Evolutionary conservation across 1,139 yeast genomes (phyloP), one percentile per base, ranked within the genome.

Genomic region (Nakaseomyces bracarensis): DNA sequence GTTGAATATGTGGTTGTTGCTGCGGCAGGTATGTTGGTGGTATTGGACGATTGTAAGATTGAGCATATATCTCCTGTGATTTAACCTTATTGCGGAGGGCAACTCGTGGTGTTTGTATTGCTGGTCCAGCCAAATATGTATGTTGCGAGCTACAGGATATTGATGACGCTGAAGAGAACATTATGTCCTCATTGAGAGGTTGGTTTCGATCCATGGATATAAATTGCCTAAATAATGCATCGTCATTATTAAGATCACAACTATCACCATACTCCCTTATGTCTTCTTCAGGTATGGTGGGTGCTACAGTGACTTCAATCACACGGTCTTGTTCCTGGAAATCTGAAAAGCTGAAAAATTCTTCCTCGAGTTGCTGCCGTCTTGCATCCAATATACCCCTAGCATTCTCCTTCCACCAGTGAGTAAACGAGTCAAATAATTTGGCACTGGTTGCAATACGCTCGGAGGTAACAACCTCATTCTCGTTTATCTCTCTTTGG

Each of bases 401-500:
- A 15, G 41, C 36, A 21, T 39, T 39, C 21, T 35, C 38, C 16
- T 33, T 39, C 41, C 41, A 39, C 41, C 41, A 39, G 18, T 39
- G 38, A 6, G 41, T 39, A 27, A 39, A 39, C 14, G 41, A 39
- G 7, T 34, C 38, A 19, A 39, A 18, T 3, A 39, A 15, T 11
- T 20, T 19, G 16, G n/a, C 37, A 16, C n/a, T n/a, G n/a, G n/a
- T n/a, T n/a, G 27, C n/a, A 4, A 13, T 7, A 10, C 22, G 11
- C 21, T 16, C 26, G 4, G 8, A 15, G 1, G 25, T 9, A 2
- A 21, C 36, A 9, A 9, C 18, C 6, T 18, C 36, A 16, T 13
- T 21, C 4, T 5, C n/a, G 10, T 8, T 8, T 4, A 13, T 7
- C 9, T 11, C 26, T 21, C 18, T 6, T 20, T 56, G 59, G 40